Conservation (phyloP, 176 grass and related monocot genomes). For the Bonia amplexicaulis region DNA sequence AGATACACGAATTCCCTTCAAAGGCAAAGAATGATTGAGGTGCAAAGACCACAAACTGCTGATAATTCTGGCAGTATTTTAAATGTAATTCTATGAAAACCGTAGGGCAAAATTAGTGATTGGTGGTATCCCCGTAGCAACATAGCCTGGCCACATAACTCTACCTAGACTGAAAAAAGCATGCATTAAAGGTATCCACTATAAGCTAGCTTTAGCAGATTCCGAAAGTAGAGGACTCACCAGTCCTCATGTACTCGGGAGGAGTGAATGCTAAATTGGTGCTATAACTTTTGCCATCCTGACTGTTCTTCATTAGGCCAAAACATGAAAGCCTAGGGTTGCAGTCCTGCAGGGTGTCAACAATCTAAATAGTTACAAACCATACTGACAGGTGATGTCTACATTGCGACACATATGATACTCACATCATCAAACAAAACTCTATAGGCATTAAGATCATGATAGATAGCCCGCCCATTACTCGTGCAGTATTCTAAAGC, state of each 20-base stretch:
- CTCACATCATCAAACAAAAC: slow-evolving; percentile 56
- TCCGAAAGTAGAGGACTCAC: neutral
- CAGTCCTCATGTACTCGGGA: no score
- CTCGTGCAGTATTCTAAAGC: slow-evolving; percentile 55
- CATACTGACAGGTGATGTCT: no score
- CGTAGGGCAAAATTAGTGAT: neutral
- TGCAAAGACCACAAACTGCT: neutral
- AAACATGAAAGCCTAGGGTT: neutral
- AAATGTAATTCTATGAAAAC: neutral
- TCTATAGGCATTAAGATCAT: slow-evolving; percentile 65
- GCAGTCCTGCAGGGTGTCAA: no score
- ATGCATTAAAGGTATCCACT: neutral
- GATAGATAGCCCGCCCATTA: slow-evolving; percentile 39
- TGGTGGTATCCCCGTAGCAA: neutral
- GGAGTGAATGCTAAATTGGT: neutral
- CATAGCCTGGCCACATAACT: neutral
- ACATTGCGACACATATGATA: neutral
- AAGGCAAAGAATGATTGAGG: neutral
- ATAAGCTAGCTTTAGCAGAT: slow-evolving; percentile 5
- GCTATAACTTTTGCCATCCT: slow-evolving; percentile 17
- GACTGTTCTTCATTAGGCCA: slow-evolving; percentile 3
- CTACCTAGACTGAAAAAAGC: neutral
- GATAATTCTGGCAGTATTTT: neutral
- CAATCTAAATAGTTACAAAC: no score
- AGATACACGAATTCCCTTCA: neutral